Percentiles rank a stretch among this genome's conserved stretches.
phyloP scores from a whole-genome alignment of 2,329 filamentous ascomycete genomes.

The Fusarium siculi region DNA sequence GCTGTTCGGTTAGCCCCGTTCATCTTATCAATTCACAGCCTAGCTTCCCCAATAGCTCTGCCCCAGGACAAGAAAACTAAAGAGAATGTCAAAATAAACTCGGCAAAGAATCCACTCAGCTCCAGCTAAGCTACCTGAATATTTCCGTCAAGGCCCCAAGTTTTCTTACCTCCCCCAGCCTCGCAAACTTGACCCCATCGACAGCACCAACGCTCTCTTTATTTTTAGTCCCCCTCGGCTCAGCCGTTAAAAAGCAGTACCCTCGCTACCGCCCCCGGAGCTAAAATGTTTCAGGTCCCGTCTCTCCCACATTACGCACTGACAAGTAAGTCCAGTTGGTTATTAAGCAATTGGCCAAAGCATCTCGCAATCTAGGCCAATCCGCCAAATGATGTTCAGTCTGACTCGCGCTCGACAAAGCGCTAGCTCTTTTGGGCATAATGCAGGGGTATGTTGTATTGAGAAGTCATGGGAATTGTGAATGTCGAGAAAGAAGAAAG shows the following conservation, averaged over 20 bases:
- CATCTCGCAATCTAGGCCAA: not conserved
- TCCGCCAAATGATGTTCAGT: not conserved
- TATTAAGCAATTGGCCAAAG: not conserved
- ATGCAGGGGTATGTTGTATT: not conserved
- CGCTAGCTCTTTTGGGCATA: not conserved
- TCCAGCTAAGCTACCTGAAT: fast-evolving
- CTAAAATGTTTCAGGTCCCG: not conserved
- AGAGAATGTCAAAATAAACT: fast-evolving
- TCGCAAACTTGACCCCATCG: not conserved
- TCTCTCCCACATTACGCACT: not conserved
- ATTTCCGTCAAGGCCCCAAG: fast-evolving
- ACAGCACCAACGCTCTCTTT: not conserved
- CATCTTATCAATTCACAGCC: not conserved
- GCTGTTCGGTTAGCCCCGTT: not conserved
- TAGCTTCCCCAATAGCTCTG: not conserved
- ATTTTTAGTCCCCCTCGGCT: not conserved
- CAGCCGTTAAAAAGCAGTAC: not conserved
- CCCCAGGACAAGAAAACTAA: fast-evolving
- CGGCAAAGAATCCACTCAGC: fast-evolving
- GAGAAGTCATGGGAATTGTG: not conserved
- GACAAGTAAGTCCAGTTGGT: not conserved
- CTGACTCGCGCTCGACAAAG: not conserved
- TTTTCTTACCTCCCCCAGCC: not conserved
- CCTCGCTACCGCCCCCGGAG: not conserved
- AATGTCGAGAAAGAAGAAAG: not conserved